Evolutionary conservation across 2,329 filamentous ascomycete genomes (phyloP), one percentile per base, ranked within the genome.

Genomic region (Cercospora sp.): DNA sequence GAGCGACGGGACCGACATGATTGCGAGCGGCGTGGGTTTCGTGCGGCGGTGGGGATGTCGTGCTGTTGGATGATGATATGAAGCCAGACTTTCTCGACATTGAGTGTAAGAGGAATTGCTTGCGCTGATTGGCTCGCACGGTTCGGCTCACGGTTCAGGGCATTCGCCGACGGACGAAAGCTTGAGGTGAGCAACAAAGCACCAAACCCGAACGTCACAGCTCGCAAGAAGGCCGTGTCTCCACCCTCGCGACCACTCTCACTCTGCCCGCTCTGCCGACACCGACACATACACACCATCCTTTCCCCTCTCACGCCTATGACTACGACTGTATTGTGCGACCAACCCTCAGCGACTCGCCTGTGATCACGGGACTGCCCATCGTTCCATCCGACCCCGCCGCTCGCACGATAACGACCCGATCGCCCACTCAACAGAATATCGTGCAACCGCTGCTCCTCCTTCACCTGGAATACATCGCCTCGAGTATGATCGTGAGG

Each of bases 1-100:
- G 82, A 93, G 86, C 78, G 85, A 90, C 72, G 88, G 88, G 78
- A 88, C 87, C 81, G 89, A 90, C 90, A 92, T 91, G 80, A 79
- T 80, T 75, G 74, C 77, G 74, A 51, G 55, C 53, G 43, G 64
- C 21, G 58, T 34, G 70, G 66, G 49, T 63, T 49, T 66, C 65
- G 34, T 70, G 63, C 65, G 63, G 49, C 68, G 60, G 70, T 73
- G 70, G 69, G 70, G 71, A 53, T 69, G 72, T 63, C 53, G 66
- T 64, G 63, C 53, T 65, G 32, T 61, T 62, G 53, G 64, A 40
- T 55, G 63, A 18, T 66, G 24, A 30, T 59, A 59, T 65, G 45
- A 63, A 51, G 49, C 53, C 60, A 60, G 63, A 69, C 61, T 61
- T 32, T 61, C 55, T 61, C 57, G 57, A 66, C 55, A 59, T 37